A percentile compares a stretch with the other conserved stretches of the same genome.
phyloP scores from a whole-genome alignment of 306 rosid species.

The Rosa lucieae region DNA sequence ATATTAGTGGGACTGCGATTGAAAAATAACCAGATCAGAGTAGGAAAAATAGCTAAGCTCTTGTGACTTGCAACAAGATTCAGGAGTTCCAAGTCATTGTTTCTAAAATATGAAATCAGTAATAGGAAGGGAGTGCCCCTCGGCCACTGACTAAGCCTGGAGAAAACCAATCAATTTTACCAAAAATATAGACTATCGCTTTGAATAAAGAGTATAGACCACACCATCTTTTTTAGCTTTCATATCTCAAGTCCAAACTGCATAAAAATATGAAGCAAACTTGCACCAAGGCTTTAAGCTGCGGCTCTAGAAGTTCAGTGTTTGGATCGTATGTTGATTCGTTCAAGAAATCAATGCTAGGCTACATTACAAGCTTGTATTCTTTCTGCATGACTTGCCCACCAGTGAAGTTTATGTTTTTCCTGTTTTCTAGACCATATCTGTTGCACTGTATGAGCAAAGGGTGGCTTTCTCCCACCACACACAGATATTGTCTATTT shows the following conservation, averaged over 20 bases:
- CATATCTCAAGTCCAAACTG: background rate
- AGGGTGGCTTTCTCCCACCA: background rate
- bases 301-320: background rate
- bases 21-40: conserved; percentile 26
- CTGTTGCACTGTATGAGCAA: background rate
- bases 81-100: background rate
- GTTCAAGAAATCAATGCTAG: background rate
- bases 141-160: background rate
- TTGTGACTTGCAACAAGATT: conserved; percentile 27
- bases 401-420: background rate
- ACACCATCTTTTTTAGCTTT: background rate
- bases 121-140: conserved; percentile 3
- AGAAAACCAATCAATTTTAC: background rate
- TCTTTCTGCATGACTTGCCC: background rate
- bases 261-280: background rate
- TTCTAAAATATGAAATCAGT: background rate
- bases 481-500: background rate
- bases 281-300: background rate
- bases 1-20: conserved; percentile 65
- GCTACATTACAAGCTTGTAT: background rate
- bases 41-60: conserved; percentile 2
- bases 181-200: background rate
- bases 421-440: background rate
- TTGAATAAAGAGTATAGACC: background rate
- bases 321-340: background rate